These are phyloP conservation scores for Neoarthrinium moseri DNA, from an alignment of 2,329 filamentous ascomycete species.

Conservation along the genomic window DNA sequence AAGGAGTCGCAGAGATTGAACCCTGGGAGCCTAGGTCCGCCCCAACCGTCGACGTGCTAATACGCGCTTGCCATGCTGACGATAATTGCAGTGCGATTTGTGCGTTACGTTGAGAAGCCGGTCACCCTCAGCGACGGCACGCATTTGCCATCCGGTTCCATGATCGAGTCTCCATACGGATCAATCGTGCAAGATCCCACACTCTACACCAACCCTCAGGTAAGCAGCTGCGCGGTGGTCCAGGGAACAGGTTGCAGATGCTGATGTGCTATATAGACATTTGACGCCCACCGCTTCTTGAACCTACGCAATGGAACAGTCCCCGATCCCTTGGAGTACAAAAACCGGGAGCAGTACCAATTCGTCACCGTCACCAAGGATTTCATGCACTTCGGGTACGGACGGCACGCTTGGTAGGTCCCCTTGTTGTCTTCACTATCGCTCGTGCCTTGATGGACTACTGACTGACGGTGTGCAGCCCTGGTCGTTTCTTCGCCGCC, in stretches of 20 bases:
- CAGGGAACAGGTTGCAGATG: too few relatives aligned
- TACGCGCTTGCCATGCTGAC: background rate
- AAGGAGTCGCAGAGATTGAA: conserved; percentile 30
- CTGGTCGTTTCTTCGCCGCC: conserved; percentile 40
- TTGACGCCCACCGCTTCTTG: conserved; percentile 34
- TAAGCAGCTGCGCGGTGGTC: too few relatives aligned
- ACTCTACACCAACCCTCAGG: conserved; percentile 24
- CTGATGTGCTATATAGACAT: too few relatives aligned
- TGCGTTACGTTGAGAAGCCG: conserved; percentile 42
- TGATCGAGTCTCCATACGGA: conserved; percentile 32
- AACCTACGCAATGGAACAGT: conserved; percentile 26
- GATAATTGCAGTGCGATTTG: conserved; percentile 34
- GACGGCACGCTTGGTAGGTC: conserved; percentile 31
- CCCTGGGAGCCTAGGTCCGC: conserved; percentile 31
- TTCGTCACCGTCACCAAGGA: conserved; percentile 35
- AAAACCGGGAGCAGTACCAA: conserved; percentile 34
- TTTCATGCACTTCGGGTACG: conserved; percentile 37
- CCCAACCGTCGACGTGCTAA: conserved; percentile 28
- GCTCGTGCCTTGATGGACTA: background rate
- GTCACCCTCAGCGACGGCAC: conserved; percentile 50
- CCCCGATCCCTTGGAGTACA: conserved; percentile 21
- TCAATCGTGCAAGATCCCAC: conserved; percentile 27
- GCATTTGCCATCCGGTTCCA: conserved; percentile 35
- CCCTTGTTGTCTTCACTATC: background rate
- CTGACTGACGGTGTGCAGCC: conserved; percentile 13